Base-by-base conservation (phyloP, 2,329 filamentous ascomycete species). In the Rhynchosporium graminicola region DNA sequence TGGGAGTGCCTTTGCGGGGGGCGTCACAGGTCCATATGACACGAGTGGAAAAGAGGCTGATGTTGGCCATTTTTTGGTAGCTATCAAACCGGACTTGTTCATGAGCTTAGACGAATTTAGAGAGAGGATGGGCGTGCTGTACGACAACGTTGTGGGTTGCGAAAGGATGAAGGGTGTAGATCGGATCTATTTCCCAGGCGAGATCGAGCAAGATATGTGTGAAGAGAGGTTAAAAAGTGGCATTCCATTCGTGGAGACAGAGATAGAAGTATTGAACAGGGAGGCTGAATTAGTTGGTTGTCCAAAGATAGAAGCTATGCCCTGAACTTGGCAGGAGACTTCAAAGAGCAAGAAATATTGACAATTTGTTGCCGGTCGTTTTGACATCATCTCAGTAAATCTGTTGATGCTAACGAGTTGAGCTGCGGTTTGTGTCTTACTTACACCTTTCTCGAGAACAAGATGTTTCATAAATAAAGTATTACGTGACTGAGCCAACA, bases 1-100 rank as follows among this genome's bases (percentile, higher is more conserved):
- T 0, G 91, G 90, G 0, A 88, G 87, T 38, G 90, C 90, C 0
- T 95, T 91, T 75, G 91, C 89, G 0, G 90, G 90, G 0, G 80
- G 89, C 70, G 91, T 95, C 20, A 89, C 87, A 0, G 84, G 84
- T 20, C 91, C 91, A 0, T 95, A 95, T 73, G 89, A 92, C 70
- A 81, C 87, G 2, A 87, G 83, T 0, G 57, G 57, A 20, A 83
- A 80, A 62, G 80, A 85, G 1, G 86, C 87, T 0, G 86, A 92
- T 69, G 89, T 92, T 0, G 89, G 90, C 0, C 90, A 92, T 72
- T 91, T 92, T 65, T 73, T 92, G 1, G 77, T 91, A 1, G 88
- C 84, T 20, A 83, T 92, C 67, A 90, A 89, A 72, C 89, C 89
- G 0, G 88, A 92, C 69, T 76, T 92, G 26, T 92, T 92, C 65